Evolutionary conservation across 225 moss, liverwort and hornwort genomes (phyloP), one percentile per base, ranked within the genome.

Genomic region (Straminergon stramineum): DNA sequence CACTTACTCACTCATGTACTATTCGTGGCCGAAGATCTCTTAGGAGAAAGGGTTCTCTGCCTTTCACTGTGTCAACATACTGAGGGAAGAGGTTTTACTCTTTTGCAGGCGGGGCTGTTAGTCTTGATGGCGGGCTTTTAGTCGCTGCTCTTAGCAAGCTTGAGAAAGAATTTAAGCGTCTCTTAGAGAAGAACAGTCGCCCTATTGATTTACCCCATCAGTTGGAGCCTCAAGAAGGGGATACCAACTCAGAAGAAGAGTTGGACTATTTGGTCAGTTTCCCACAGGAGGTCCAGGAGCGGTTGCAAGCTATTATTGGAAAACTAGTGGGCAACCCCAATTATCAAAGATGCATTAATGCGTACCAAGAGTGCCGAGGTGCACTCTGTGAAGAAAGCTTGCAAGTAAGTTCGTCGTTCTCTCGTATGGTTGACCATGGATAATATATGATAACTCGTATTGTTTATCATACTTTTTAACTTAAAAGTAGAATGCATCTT

Each of bases 301-400:
- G 87, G 88, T 87, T 99, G 91, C 99, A 96, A 92, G 89, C 90
- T 55, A 96, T 97, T 57, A 93, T 97, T 79, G 94, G 94, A 83
- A 95, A 93, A 91, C 85, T 97, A 87, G 90, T 87, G 37, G 91
- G 88, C 32, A 92, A 93, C 76, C 90, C 90, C 48, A 95, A 95
- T 94, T 92, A 89, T 61, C 92, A 97, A 75, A 94, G 93, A 88
- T 92, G 96, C 85, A 51, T 97, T 85, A 93, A 94, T 68, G 92
- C 89, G 23, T 99, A 97, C 91, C 87, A 91, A 89, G 95, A 97
- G 76, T 79, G 85, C 52, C 95, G 99, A 62, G 85, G 92, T 83
- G 85, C 85, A 61, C 89, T 90, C 11, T 95, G 96, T 88, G 89
- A 88, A 65, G 90, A 91, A 89, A 97, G 94, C 88, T 86, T 99